Evolutionary conservation across 768 basidiomycete genomes (phyloP), one percentile per base, ranked within the genome.

Genomic region (Coprinellus aureogranulatus): DNA sequence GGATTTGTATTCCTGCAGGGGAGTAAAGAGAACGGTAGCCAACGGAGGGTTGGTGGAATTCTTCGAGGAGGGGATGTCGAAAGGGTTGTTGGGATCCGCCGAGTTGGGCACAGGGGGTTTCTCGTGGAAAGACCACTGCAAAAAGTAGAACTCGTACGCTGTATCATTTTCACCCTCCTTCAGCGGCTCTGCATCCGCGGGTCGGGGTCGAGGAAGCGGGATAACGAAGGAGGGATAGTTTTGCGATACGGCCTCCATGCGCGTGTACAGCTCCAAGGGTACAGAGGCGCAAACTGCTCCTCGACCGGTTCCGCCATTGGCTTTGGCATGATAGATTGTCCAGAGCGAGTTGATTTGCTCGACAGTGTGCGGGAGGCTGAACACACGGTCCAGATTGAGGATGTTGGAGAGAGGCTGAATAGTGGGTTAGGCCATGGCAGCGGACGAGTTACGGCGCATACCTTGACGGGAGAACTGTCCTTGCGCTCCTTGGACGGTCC

Each of bases 1-100:
- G 56, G 85, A 72, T 71, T 97, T 96, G 82, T 92, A 99, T 74
- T 98, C 96, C 62, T 90, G 88, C 42, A 98, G 79, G 2, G 95
- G 91, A 0, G 97, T 94, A 77, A 96, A 96, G 34, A 98, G 78
- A 53, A 96, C 80, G 0, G 94, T 94, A 5, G 94, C 84, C 2
- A 73, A 75, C 52, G 75, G 77, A 16, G 84, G 82, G 62, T 84
- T 83, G 11, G 70, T 57, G 2, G 59, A 55, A 41, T 67, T 61
- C 14, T 67, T 65, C 4, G 65, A 61, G 26, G 64, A 57, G 4
- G 75, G 68, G 58, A 74, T 69, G 45, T 74, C 61, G 68, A 85
- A 83, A 4, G 75, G 73, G 64, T 86, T 77, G 40, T 76, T 72
- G 16, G 63, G 67, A n/a, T 75, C 67, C 1, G 77, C 72, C 10